Percentiles rank a stretch among this genome's conserved stretches.
phyloP scores from a whole-genome alignment of 352 stramenopile genomes.

The Phytopythium ostracodes region DNA sequence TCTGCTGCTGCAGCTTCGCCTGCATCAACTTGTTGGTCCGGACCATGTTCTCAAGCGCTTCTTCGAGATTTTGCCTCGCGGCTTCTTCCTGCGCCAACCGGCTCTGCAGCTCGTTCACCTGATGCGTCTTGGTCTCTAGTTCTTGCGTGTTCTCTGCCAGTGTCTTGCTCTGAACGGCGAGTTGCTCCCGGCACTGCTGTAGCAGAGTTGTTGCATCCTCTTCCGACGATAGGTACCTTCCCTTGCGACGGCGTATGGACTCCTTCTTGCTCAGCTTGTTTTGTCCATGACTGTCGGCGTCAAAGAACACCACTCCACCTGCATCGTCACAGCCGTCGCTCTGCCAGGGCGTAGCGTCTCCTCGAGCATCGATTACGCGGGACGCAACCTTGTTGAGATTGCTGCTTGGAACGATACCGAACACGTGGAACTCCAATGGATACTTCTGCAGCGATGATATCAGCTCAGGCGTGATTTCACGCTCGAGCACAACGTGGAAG shows the following conservation, averaged over 20 bases:
- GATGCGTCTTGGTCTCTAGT: slow-evolving; percentile 43
- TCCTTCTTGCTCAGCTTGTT: slow-evolving; percentile 48
- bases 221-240: slow-evolving; percentile 20
- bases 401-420: slow-evolving; percentile 70
- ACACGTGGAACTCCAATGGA: slow-evolving; percentile 58
- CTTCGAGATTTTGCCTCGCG: slow-evolving; percentile 29
- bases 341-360: slow-evolving; percentile 5
- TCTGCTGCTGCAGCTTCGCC: slow-evolving; percentile 58
- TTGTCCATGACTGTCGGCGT: slow-evolving; percentile 33
- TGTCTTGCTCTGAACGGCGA: slow-evolving; percentile 45
- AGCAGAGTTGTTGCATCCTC: slow-evolving; percentile 27
- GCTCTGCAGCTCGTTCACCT: slow-evolving; percentile 38
- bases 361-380: slow-evolving; percentile 31
- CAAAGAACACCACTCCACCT: slow-evolving; percentile 48
- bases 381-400: slow-evolving; percentile 73
- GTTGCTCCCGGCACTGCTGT: slow-evolving; percentile 42
- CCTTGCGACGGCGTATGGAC: slow-evolving; percentile 37
- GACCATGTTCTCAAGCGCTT: slow-evolving; percentile 44
- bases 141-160: slow-evolving; percentile 63
- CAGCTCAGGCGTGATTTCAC: slow-evolving; percentile 43
- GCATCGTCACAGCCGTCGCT: slow-evolving; percentile 19
- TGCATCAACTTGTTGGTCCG: slow-evolving; percentile 63
- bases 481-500: slow-evolving; percentile 55
- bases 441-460: slow-evolving; percentile 33
- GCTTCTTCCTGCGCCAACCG: slow-evolving; percentile 24